Evolutionary conservation across 768 basidiomycete species (phyloP).

Genomic region (Galerina sulciceps): DNA sequence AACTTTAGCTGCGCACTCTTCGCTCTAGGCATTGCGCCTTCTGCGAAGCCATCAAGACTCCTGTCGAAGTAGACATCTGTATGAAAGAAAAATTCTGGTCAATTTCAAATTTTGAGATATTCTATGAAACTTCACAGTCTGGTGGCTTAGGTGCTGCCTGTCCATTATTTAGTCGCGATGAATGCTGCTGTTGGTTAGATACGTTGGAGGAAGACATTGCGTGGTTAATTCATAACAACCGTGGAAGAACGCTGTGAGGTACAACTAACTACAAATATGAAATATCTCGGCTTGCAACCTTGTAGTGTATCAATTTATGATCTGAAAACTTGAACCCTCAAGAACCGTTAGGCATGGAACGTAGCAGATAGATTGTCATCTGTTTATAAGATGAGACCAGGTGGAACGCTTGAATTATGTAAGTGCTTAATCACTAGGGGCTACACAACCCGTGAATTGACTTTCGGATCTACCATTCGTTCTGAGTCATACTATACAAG

Average conservation of each 20-base stretch:
- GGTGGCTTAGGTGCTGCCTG: slow-evolving; percentile 26
- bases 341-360: too few species aligned
- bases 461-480: background rate
- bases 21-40: slow-evolving; percentile 80
- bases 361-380: too few species aligned
- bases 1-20: slow-evolving; percentile 94
- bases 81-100: background rate
- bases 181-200: slow-evolving; percentile 5
- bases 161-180: slow-evolving; percentile 12
- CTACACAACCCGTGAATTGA: too few species aligned
- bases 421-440: too few species aligned
- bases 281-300: too few species aligned
- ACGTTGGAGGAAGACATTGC: slow-evolving; percentile 13
- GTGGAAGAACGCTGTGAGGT: too few species aligned
- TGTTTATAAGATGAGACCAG: too few species aligned
- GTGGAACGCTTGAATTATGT: too few species aligned
- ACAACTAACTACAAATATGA: too few species aligned
- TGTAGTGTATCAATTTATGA: too few species aligned
- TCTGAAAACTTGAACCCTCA: too few species aligned
- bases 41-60: slow-evolving; percentile 74
- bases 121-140: slow-evolving; percentile 33
- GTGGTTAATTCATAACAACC: background rate
- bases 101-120: background rate
- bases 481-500: background rate
- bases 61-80: slow-evolving; percentile 92